Base-by-base conservation (phyloP, 306 rosid genomes). In the Medicago ruthenica region DNA sequence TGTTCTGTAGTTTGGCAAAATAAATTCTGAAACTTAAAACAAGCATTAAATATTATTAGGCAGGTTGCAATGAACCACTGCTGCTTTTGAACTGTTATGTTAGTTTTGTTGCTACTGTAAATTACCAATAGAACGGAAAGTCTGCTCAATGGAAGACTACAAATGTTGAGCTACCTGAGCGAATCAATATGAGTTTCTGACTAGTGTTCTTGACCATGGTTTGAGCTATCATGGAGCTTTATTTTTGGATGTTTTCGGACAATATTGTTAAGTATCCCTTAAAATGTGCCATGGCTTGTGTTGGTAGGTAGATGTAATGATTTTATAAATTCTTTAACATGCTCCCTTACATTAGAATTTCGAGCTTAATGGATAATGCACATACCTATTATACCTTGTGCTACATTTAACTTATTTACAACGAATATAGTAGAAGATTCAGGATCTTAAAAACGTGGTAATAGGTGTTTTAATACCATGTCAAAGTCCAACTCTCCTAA, bases 201-300 rank as follows among this genome's bases (percentile, higher is more conserved):
- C 71, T 68, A 9, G 76, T 53, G 27, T 8, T 58, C 67, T 68
- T 59, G 59, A 64, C 53, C 24, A 7, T 62, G 13, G 62, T 40
- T 70, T 76, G 76, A 40, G 73, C 69, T 18, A n/a, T n/a, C n/a
- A n/a, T n/a, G n/a, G n/a, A n/a, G n/a, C n/a, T n/a, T n/a, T n/a
- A n/a, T n/a, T n/a, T n/a, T n/a, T n/a, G n/a, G n/a, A n/a, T n/a
- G n/a, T 14, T 8, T 16, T 54, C 54, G 18, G 6, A 54, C 63
- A 39, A 54, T 37, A 58, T 81, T 81, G 63, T 41, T 53, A 47
- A 41, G 70, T 61, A 58, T 70, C n/a, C 27, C 1, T 21, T 69
- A 47, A 58, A 51, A 22, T 44, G 55, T 42, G n/a, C n/a, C n/a
- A n/a, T n/a, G n/a, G 71, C 44, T 50, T 67, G 55, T 40, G 6